Evolutionary conservation across 73 alveolate species (phyloP).

Genomic region (Symbiodinium natans): DNA sequence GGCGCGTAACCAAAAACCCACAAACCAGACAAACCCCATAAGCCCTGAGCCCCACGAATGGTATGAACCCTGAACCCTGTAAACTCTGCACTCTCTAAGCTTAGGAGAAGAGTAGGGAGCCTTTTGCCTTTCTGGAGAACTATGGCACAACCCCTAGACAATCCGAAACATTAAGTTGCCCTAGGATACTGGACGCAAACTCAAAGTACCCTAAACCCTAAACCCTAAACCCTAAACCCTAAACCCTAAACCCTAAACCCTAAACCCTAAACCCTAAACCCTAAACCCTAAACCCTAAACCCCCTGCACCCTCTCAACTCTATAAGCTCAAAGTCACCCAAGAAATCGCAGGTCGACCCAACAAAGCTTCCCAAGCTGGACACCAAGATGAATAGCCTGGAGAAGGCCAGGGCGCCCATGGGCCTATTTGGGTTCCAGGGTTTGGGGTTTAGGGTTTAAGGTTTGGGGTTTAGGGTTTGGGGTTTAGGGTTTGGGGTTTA

Average conservation of each 20-base stretch:
- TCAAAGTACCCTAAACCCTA: neutral
- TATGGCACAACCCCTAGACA: too few relatives aligned
- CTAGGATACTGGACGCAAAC: too few relatives aligned
- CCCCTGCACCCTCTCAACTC: too few relatives aligned
- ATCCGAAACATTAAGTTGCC: too few relatives aligned
- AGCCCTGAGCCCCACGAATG: too few relatives aligned
- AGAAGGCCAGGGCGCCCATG: slow-evolving; percentile 12
- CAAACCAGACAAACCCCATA: too few relatives aligned
- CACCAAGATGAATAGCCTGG: slow-evolving; percentile 70
- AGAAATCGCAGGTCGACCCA: slow-evolving; percentile 42
- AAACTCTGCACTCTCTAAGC: too few relatives aligned
- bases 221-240: neutral
- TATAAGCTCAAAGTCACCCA: too few relatives aligned
- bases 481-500: neutral
- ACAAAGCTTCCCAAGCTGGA: slow-evolving; percentile 52
- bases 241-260: neutral
- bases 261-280: neutral
- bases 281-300: neutral
- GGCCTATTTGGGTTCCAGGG: neutral
- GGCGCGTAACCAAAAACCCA: too few relatives aligned
- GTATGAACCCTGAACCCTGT: too few relatives aligned
- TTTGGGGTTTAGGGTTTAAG: neutral
- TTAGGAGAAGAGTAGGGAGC: too few relatives aligned
- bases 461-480: neutral
- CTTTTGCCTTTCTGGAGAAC: too few relatives aligned